Percentiles rank a stretch among this genome's conserved stretches.
phyloP scores from a whole-genome alignment of 306 rosid genomes.

The Vicia faba region DNA sequence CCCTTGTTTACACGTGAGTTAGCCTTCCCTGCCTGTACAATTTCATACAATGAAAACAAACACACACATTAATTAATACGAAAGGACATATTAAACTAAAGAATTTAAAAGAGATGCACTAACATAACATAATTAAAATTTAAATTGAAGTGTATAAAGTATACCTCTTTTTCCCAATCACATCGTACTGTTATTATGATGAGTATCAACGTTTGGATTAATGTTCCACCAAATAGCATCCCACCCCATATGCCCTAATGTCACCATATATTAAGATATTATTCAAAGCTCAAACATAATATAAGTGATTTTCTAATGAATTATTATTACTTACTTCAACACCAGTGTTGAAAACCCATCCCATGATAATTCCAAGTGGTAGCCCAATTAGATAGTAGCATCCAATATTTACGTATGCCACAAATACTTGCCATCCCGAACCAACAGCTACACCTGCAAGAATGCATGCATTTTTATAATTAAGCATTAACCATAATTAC shows the following conservation, averaged over 20 bases:
- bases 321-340: slow-evolving; percentile 6
- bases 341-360: slow-evolving; percentile 42
- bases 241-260: slow-evolving; percentile 79
- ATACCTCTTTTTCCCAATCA: slow-evolving; percentile 73
- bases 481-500: too few species aligned
- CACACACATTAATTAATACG: too few species aligned
- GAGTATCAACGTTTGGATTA: slow-evolving; percentile 56
- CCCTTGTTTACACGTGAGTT: slow-evolving; percentile 42
- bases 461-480: background rate
- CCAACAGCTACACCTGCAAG: slow-evolving; percentile 70
- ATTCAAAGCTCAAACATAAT: background rate
- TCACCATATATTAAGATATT: background rate
- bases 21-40: slow-evolving; percentile 52
- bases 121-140: background rate
- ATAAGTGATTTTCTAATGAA: too few species aligned
- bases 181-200: slow-evolving; percentile 44
- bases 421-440: slow-evolving; percentile 65
- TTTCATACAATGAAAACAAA: too few species aligned
- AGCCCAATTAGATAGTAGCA: slow-evolving; percentile 59
- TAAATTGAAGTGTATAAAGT: background rate
- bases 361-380: slow-evolving; percentile 53
- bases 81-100: too few species aligned
- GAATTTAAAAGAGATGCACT: too few species aligned
- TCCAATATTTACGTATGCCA: slow-evolving; percentile 59
- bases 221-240: slow-evolving; percentile 83